phyloP scores from a whole-genome alignment of 768 basidiomycete species.

The Collybia sp. region DNA sequence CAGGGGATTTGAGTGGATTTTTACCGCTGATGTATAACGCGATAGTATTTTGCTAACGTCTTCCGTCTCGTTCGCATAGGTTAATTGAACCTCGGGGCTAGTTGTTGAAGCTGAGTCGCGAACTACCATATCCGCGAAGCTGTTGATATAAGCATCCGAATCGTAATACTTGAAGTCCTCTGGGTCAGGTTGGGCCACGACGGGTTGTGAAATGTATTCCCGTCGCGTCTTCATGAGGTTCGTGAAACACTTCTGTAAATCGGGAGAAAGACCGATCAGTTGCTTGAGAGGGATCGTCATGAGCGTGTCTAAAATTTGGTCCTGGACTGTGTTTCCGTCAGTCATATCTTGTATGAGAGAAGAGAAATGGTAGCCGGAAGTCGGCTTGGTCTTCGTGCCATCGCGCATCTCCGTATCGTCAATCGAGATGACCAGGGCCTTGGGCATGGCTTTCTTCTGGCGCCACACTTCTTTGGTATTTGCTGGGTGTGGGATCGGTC shows the following conservation, averaged over 20 bases:
- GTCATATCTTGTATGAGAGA: slow-evolving; percentile 1
- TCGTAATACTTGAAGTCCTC: neutral
- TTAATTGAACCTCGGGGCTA: neutral
- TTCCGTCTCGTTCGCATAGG: neutral
- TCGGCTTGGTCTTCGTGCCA: neutral
- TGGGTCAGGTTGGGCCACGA: neutral
- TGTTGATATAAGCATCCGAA: neutral
- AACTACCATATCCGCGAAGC: neutral
- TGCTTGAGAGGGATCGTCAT: neutral
- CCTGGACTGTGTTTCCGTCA: neutral
- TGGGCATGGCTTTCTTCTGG: neutral
- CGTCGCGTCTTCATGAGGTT: slow-evolving; percentile 6
- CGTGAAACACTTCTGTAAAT: slow-evolving; percentile 6
- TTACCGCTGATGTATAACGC: slow-evolving; percentile 6
- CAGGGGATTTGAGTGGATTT: neutral
- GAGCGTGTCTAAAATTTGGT: neutral
- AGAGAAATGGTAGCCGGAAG: slow-evolving; percentile 3
- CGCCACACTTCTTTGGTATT: neutral
- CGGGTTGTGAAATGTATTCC: slow-evolving; percentile 6
- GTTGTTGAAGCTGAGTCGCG: neutral
- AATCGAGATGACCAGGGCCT: neutral
- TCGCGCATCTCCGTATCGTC: neutral
- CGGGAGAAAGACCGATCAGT: neutral
- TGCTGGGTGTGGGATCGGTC: too few species aligned
- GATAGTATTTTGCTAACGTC: slow-evolving; percentile 1